Evolutionary conservation across 441 rosid genomes (phyloP).

Genomic region (Omphalea diandra): DNA sequence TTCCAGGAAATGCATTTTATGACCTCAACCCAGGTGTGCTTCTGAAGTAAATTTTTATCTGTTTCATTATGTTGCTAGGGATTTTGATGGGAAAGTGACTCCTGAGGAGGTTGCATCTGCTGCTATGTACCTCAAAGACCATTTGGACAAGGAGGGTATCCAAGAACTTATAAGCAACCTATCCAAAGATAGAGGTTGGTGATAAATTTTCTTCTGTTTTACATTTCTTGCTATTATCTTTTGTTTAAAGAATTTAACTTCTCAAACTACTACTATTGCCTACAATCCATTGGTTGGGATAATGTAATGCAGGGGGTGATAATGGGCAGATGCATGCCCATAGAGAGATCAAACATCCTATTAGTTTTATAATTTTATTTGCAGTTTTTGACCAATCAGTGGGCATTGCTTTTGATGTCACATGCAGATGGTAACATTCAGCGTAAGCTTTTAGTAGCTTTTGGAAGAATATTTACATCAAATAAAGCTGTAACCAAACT

Average conservation of each 20-base stretch:
- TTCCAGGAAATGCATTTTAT: constrained; percentile 8
- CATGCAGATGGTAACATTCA: not conserved
- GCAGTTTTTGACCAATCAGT: not conserved
- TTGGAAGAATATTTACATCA: not conserved
- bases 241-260: not conserved
- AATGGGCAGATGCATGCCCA: not conserved
- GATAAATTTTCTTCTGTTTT: not conserved
- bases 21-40: not conserved
- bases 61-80: constrained; percentile 46
- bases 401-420: not conserved
- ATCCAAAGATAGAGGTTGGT: constrained; percentile 77
- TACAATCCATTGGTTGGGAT: not conserved
- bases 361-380: not conserved
- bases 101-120: constrained; percentile 93
- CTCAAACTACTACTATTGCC: not conserved
- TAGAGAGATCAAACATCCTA: not conserved
- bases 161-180: constrained; percentile 81
- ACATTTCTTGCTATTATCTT: not conserved
- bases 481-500: not conserved
- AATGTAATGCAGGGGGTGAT: too few species aligned
- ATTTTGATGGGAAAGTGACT: constrained; percentile 86
- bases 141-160: constrained; percentile 78
- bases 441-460: not conserved
- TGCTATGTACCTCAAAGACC: constrained; percentile 71
- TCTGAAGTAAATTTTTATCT: constrained; percentile 8